Evolutionary conservation across 2,329 filamentous ascomycete genomes (phyloP).

Genomic region (Aspergillus phoenicis): DNA sequence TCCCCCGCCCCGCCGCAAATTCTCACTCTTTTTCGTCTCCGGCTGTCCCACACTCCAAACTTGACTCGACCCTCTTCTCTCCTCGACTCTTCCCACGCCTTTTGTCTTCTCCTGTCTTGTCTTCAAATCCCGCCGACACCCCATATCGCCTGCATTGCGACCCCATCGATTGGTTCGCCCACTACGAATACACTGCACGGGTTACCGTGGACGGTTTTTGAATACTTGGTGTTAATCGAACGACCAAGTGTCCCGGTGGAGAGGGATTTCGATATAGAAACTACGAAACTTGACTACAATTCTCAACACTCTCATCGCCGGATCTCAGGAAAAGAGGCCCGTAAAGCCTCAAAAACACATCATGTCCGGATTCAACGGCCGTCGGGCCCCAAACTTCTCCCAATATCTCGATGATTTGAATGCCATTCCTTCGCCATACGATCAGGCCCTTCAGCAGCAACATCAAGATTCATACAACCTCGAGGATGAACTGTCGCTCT

Average conservation of each 20-base stretch:
- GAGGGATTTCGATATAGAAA: neutral
- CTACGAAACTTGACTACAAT: neutral
- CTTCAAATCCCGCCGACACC: neutral
- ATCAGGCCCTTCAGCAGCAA: constrained; percentile 61
- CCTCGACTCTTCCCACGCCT: constrained; percentile 5
- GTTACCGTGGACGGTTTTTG: neutral
- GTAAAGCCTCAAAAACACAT: constrained; percentile 19
- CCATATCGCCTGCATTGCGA: neutral
- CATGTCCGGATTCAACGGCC: constrained; percentile 76
- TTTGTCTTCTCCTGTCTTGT: constrained; percentile 3
- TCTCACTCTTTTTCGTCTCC: constrained; percentile 16
- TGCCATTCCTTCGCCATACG: constrained; percentile 65
- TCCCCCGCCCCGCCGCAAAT: constrained; percentile 13
- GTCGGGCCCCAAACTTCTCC: constrained; percentile 82
- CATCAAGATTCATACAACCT: constrained; percentile 64
- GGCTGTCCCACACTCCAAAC: constrained; percentile 15
- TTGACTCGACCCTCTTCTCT: constrained; percentile 13
- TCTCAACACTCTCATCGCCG: neutral
- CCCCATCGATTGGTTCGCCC: constrained; percentile 7
- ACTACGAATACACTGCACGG: neutral
- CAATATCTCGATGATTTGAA: constrained; percentile 88
- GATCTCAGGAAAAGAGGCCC: constrained; percentile 10
- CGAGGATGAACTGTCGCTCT: constrained; percentile 74
- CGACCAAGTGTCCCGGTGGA: neutral
- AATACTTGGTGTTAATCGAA: neutral